Evolutionary conservation across 805 yeast species (phyloP).

Genomic region (Nadsonia fulvescens): DNA sequence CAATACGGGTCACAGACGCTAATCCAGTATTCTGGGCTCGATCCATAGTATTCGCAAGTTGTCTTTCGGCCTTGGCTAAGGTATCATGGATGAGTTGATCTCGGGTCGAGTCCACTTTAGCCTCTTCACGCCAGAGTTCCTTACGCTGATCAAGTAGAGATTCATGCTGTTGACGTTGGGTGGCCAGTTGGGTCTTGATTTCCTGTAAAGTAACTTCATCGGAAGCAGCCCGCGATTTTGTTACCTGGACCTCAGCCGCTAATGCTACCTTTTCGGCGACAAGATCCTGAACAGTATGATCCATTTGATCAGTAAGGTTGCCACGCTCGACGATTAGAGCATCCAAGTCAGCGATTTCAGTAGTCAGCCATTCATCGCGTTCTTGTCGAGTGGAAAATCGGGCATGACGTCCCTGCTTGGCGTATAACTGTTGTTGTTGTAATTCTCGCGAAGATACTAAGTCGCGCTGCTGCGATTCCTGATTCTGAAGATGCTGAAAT

Average conservation of each 20-base stretch:
- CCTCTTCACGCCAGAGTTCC: constrained; percentile 62
- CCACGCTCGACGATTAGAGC: constrained; percentile 17
- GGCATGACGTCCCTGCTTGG: constrained; percentile 54
- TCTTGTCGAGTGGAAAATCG: constrained; percentile 37
- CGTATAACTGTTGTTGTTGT: constrained; percentile 41
- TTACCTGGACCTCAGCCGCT: constrained; percentile 6
- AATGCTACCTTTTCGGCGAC: constrained; percentile 1
- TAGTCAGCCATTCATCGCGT: constrained; percentile 48
- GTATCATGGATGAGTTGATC: constrained; percentile 40
- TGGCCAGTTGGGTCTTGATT: constrained; percentile 8
- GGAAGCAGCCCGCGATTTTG: too few relatives aligned
- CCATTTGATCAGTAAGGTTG: constrained; percentile 14
- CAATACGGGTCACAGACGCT: constrained; percentile 45
- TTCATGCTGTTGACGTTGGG: constrained; percentile 10
- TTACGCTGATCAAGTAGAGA: constrained; percentile 49
- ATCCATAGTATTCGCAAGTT: constrained; percentile 36
- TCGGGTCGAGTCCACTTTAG: constrained; percentile 36
- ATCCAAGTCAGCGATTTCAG: constrained; percentile 27
- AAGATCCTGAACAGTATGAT: constrained; percentile 9
- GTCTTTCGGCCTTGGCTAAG: constrained; percentile 36
- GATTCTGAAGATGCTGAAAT: constrained; percentile 15
- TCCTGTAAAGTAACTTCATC: constrained; percentile 4
- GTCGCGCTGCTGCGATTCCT: constrained; percentile 25
- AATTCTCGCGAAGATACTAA: constrained; percentile 26
- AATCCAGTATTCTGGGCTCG: constrained; percentile 30